Evolutionary conservation across 163 green algal genomes (phyloP), one percentile per base, ranked within the genome.

Genomic region (Trebouxiophyceae sp.): DNA sequence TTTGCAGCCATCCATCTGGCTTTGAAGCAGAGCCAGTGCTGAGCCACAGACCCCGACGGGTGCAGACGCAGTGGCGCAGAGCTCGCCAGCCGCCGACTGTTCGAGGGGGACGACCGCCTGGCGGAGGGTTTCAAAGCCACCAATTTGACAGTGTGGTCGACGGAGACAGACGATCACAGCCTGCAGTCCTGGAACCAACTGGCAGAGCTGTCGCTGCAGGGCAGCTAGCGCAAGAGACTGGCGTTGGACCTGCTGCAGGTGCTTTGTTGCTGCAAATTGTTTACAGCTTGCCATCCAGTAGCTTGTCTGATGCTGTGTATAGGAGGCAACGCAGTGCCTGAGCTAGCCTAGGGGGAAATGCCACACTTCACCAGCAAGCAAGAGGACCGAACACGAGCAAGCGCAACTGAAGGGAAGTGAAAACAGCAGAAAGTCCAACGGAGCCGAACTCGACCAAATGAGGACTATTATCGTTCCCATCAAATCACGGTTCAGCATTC

Each of bases 111-210:
- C 12, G 19, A 50, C 19, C 12, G 19, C n/a, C n/a, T n/a, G 19
- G 39, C 12, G 12, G 12, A n/a, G 39, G 39, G 39, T 50, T 50
- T 50, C 39, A 16, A 50, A n/a, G 39, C 19, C 12, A 22, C 44
- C 39, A 72, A 34, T 44, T 39, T 84, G 1, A 62, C 54, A 39
- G 34, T 83, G 16, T 73, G 72, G 62, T 8, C 60, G 20, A 81
- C 71, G 27, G 62, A 68, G 16, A 56, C 58, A 31, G 54, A 28
- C 27, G 70, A 78, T 46, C 66, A 45, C 26, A 44, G 46, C 7
- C 54, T 69, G 32, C 22, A 47, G 7, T 67, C 28, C 29, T 79
- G 75, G 75, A 58, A 29, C 8, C 54, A 28, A 19, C 29, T 72
- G 4, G 19, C 32, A 12, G 39, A n/a, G 39, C 12, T 50, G 12